Percentiles rank a stretch among this genome's conserved stretches.
Conservation (phyloP, 495 filamentous ascomycete genomes). For the Podospora comata region DNA sequence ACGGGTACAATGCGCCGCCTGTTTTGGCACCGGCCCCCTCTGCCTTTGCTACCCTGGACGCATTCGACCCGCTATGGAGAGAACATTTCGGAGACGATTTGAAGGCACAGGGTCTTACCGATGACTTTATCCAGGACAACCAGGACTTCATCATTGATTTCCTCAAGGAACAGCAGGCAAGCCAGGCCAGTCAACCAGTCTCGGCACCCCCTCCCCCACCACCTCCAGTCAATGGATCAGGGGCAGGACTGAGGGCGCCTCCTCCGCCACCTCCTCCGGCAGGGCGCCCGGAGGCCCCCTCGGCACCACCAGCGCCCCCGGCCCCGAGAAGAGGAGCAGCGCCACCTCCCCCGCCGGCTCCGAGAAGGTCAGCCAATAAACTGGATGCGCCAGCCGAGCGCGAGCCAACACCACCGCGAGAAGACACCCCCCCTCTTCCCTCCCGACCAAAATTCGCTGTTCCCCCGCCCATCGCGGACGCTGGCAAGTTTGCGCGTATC, state of each 20-base stretch:
- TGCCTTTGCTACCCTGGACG: conserved; percentile 68
- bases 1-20: conserved; percentile 30
- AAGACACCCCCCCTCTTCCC: conserved; percentile 55
- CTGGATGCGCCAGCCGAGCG: conserved; percentile 39
- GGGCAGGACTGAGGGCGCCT: conserved; percentile 44
- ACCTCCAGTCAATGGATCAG: conserved; percentile 34
- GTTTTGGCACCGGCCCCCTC: conserved; percentile 29
- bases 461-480: conserved; percentile 80
- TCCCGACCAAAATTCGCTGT: conserved; percentile 67
- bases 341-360: conserved; percentile 79
- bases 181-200: conserved; percentile 40
- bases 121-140: conserved; percentile 88
- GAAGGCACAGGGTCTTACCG: conserved; percentile 80
- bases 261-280: conserved; percentile 59
- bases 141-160: conserved; percentile 94
- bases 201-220: conserved; percentile 57
- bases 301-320: conserved; percentile 43
- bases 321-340: conserved; percentile 65
- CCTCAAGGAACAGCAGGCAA: conserved; percentile 73
- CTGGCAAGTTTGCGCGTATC: conserved; percentile 67
- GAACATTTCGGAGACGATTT: conserved; percentile 78
- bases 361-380: conserved; percentile 56
- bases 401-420: conserved; percentile 51
- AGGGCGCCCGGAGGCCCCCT: conserved; percentile 30
- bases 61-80: conserved; percentile 78